A percentile compares a stretch with the other conserved stretches of the same genome.
Conservation (phyloP, 768 basidiomycete species). For the Termitomyces sp. region DNA sequence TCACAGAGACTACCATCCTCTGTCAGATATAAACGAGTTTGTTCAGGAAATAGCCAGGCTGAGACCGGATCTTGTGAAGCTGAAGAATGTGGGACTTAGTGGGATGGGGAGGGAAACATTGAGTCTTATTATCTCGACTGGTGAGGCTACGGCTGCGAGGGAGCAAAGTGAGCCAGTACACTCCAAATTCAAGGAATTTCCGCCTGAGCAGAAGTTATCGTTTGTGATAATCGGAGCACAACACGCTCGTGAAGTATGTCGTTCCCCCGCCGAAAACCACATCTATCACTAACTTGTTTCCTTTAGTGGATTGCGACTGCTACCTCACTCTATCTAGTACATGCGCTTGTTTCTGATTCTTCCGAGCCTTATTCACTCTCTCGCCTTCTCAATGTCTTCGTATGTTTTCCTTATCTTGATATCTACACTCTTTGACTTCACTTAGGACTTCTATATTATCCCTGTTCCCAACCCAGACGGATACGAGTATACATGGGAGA, state of each 20-base stretch:
- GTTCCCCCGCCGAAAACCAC: not conserved
- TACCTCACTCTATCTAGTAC: slow-evolving; percentile 66
- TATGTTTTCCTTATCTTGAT: slow-evolving; percentile 21
- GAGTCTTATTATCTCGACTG: slow-evolving; percentile 43
- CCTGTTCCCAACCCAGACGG: slow-evolving; percentile 69
- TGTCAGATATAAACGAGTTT: slow-evolving; percentile 49
- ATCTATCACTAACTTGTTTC: slow-evolving; percentile 2
- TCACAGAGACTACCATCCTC: slow-evolving; percentile 48
- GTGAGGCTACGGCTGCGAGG: slow-evolving; percentile 3
- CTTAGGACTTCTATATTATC: slow-evolving; percentile 60
- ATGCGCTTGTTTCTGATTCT: slow-evolving; percentile 53
- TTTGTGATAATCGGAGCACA: slow-evolving; percentile 35
- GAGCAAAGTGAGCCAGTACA: slow-evolving; percentile 1
- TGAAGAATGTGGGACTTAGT: slow-evolving; percentile 51
- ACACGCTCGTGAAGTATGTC: slow-evolving; percentile 67
- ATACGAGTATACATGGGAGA: slow-evolving; percentile 69
- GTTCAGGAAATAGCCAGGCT: slow-evolving; percentile 38
- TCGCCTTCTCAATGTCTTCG: slow-evolving; percentile 48
- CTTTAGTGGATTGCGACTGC: slow-evolving; percentile 76
- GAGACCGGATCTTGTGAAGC: slow-evolving; percentile 39
- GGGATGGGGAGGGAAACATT: slow-evolving; percentile 56
- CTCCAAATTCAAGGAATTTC: not conserved
- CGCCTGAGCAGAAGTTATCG: not conserved
- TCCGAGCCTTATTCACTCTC: slow-evolving; percentile 42
- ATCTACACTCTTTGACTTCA: not conserved